phyloP scores from a whole-genome alignment of 805 yeast genomes.

The Cyberlindnera xylosilytica region DNA sequence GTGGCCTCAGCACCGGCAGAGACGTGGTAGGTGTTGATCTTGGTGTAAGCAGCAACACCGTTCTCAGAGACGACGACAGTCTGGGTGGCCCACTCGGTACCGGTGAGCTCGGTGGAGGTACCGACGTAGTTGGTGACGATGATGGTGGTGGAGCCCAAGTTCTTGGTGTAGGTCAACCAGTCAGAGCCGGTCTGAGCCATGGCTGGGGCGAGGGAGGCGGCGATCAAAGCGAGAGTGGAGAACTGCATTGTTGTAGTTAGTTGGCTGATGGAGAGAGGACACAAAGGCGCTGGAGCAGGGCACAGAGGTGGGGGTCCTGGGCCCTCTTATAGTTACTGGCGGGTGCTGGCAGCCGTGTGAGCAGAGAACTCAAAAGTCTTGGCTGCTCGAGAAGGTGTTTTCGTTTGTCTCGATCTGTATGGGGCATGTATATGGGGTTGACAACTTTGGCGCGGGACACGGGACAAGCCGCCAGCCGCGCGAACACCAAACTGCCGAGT shows the following conservation, averaged over 20 bases:
- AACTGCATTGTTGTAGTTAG: conserved; percentile 3
- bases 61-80: conserved; percentile 3
- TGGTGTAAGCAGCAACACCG: conserved; percentile 2
- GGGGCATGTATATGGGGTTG: too few relatives aligned
- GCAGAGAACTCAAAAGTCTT: too few relatives aligned
- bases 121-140: conserved; percentile 4
- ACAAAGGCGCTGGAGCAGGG: too few relatives aligned
- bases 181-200: conserved; percentile 7
- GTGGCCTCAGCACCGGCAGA: conserved; percentile 21
- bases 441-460: too few relatives aligned
- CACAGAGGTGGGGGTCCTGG: too few relatives aligned
- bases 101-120: conserved; percentile 1
- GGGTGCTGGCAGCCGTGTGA: too few relatives aligned
- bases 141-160: conserved; percentile 1
- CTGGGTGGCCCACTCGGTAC: conserved; percentile 1
- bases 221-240: conserved; percentile 5
- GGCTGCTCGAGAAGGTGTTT: too few relatives aligned
- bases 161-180: conserved; percentile 1
- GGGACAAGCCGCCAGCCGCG: too few relatives aligned
- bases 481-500: too few relatives aligned
- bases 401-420: too few relatives aligned
- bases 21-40: neutral
- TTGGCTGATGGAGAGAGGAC: neutral
- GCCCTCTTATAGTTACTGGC: too few relatives aligned
- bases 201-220: conserved; percentile 7